These are phyloP conservation scores for Brasenia schreberi DNA, from an alignment of 164 flowering plant species.

Conservation along the genomic window DNA sequence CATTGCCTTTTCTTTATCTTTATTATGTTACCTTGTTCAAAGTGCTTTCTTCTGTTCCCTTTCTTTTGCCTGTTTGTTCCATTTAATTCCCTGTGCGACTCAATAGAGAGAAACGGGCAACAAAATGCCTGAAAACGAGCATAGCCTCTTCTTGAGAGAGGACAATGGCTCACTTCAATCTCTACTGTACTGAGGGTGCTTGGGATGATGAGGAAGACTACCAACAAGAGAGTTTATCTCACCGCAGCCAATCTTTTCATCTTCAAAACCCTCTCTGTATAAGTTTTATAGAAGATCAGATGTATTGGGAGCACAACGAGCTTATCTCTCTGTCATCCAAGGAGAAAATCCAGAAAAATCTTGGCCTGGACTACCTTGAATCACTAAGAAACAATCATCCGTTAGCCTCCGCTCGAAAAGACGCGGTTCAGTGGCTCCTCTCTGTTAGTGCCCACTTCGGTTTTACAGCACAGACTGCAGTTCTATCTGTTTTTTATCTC, in stretches of 20 bases:
- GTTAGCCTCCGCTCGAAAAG: slow-evolving; percentile 26
- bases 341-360: slow-evolving; percentile 15
- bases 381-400: slow-evolving; percentile 16
- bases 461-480: slow-evolving; percentile 56
- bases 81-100: background rate
- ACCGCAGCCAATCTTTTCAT: background rate
- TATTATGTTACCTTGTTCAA: background rate
- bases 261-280: background rate
- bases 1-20: too few relatives aligned
- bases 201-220: background rate
- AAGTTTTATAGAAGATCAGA: slow-evolving; percentile 3
- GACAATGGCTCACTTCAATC: background rate
- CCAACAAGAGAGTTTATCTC: background rate
- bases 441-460: slow-evolving; percentile 39
- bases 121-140: background rate
- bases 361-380: slow-evolving; percentile 5
- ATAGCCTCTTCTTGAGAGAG: background rate
- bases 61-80: background rate
- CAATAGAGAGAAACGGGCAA: background rate
- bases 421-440: slow-evolving; percentile 70
- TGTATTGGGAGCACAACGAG: slow-evolving; percentile 55
- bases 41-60: background rate
- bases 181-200: background rate
- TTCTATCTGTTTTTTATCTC: slow-evolving; percentile 62
- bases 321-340: slow-evolving; percentile 35